Evolutionary conservation across 2,329 filamentous ascomycete species (phyloP).

Genomic region (Orbilia brochopaga): DNA sequence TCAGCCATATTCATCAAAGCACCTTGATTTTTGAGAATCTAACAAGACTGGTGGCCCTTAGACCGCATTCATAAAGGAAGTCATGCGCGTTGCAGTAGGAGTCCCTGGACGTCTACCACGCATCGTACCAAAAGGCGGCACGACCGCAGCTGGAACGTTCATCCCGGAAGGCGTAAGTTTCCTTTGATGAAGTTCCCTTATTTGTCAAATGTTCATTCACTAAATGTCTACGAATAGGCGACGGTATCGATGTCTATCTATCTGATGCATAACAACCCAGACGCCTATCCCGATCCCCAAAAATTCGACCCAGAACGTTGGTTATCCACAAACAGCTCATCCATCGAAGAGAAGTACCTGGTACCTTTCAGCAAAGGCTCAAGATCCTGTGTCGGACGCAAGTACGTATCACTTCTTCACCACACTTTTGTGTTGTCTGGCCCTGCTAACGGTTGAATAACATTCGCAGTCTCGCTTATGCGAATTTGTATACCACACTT

Average conservation of each 20-base stretch:
- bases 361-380: constrained; percentile 35
- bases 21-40: background rate
- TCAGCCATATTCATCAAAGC: constrained; percentile 13
- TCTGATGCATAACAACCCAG: constrained; percentile 25
- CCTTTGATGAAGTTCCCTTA: background rate
- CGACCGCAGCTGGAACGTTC: background rate
- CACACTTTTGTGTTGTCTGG: background rate
- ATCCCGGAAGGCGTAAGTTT: constrained; percentile 5
- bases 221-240: constrained; percentile 2
- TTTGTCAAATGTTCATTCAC: background rate
- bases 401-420: constrained; percentile 10
- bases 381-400: constrained; percentile 6
- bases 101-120: constrained; percentile 1
- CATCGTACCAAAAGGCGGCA: constrained; percentile 4
- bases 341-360: constrained; percentile 15
- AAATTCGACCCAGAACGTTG: constrained; percentile 39
- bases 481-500: constrained; percentile 9
- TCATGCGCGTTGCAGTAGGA: background rate
- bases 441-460: background rate
- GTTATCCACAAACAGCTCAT: constrained; percentile 11
- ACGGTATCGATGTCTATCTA: constrained; percentile 23
- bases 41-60: background rate
- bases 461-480: constrained; percentile 11
- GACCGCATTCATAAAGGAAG: background rate
- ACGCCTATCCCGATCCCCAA: constrained; percentile 19